These are phyloP conservation scores for Solanum peruvianum DNA, from an alignment of 257 asterid species.

Conservation along the genomic window DNA sequence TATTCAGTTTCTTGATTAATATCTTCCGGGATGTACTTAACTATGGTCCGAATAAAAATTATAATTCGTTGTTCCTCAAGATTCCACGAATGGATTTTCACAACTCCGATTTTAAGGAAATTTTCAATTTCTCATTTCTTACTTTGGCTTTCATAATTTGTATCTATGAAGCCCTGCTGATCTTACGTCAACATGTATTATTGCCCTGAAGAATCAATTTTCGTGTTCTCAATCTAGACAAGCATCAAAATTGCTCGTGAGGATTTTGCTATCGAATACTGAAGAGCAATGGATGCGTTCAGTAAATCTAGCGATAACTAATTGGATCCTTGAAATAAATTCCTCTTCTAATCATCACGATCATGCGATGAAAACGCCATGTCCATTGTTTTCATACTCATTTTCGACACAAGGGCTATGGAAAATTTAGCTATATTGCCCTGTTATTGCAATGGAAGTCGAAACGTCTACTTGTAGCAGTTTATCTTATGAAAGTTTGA, in stretches of 20 bases:
- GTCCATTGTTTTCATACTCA: constrained; percentile 55
- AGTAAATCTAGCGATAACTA: constrained; percentile 65
- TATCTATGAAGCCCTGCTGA: constrained; percentile 66
- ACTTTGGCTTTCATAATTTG: constrained; percentile 52
- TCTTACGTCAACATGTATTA: constrained; percentile 34
- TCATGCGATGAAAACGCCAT: constrained; percentile 22
- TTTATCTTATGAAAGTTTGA: constrained; percentile 41
- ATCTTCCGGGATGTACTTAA: constrained; percentile 36
- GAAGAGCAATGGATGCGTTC: constrained; percentile 79
- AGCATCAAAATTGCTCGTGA: constrained; percentile 35
- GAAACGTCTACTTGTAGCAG: constrained; percentile 23
- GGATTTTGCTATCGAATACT: constrained; percentile 46
- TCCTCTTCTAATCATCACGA: neutral
- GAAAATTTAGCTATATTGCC: constrained; percentile 81
- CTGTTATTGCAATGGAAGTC: constrained; percentile 61
- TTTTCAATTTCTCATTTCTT: constrained; percentile 55
- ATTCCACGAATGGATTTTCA: constrained; percentile 12
- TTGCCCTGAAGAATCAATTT: constrained; percentile 33
- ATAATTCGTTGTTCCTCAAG: constrained; percentile 6
- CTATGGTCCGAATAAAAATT: constrained; percentile 26
- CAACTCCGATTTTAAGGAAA: constrained; percentile 12
- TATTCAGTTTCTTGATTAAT: constrained; percentile 19
- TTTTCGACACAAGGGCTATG: constrained; percentile 45
- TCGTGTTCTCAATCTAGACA: constrained; percentile 33
- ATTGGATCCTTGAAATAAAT: constrained; percentile 47